Conservation (phyloP, 176 grass and related monocot species). For the Thalia dealbata region DNA sequence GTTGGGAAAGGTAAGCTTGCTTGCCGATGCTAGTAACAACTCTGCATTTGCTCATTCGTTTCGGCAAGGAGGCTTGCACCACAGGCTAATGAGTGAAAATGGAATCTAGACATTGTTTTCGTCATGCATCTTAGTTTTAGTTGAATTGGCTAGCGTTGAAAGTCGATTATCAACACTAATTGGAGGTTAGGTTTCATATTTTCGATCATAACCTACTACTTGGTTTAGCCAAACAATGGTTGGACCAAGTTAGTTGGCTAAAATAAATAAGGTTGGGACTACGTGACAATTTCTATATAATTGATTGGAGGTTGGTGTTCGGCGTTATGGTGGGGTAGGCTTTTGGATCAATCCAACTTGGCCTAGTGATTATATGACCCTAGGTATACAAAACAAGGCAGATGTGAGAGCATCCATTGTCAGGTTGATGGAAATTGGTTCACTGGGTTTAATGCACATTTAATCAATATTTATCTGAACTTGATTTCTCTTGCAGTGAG, state of each 20-base stretch:
- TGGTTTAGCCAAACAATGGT: not conserved
- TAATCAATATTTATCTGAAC: not conserved
- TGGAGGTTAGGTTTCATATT: not conserved
- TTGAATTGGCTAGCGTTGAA: too few species aligned
- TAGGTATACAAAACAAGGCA: too few species aligned
- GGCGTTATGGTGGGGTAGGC: not conserved
- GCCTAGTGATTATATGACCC: not conserved
- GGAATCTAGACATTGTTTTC: not conserved
- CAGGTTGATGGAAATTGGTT: not conserved
- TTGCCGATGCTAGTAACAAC: too few species aligned
- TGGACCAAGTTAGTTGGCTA: not conserved
- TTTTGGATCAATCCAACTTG: not conserved
- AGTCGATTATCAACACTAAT: not conserved
- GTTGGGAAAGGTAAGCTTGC: conserved; percentile 71
- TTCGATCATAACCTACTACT: not conserved
- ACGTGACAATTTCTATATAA: not conserved
- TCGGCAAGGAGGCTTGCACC: not conserved
- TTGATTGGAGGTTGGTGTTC: not conserved
- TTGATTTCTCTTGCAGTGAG: conserved; percentile 43
- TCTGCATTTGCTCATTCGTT: not conserved
- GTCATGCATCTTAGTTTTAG: too few species aligned
- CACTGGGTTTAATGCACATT: not conserved
- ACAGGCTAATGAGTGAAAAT: not conserved
- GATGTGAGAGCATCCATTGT: too few species aligned
- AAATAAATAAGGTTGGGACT: not conserved